Base-by-base conservation (phyloP, 2,329 filamentous ascomycete genomes). In the Colletotrichum graminicola region DNA sequence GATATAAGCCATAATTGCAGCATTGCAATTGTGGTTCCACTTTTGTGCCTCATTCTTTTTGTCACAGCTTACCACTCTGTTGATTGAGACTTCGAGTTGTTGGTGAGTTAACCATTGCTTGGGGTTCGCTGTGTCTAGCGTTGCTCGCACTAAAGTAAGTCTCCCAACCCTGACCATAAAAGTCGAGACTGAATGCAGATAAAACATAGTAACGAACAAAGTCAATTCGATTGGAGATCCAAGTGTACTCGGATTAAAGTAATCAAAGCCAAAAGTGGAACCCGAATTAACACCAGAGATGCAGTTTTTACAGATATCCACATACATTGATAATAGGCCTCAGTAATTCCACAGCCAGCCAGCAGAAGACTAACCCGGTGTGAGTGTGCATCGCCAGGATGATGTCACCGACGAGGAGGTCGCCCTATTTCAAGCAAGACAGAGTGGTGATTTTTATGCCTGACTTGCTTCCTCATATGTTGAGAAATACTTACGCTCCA, bases 401-500 rank as follows among this genome's bases (percentile, higher is more conserved):
- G 60, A 89, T 89, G 73, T 89, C 87, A 70, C 80, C 88, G 6
- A 89, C 76, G 1, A 89, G 72, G 47, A 89, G 56, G 74, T 89
- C 88, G 0, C 87, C 87, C 77, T 86, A 83, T 63, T 89, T 82
- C 87, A 89, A 6, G 80, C 76, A 66, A 87, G 85, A 65, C 85
- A 84, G 47, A 87, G 80, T 10, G 29, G 29, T 29, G 29, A 29
- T 29, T 29, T 4, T 2, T 29, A 4, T 29, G 29, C 29, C 29
- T 2, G 29, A 29, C 29, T 29, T 29, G 29, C 29, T 86, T 86
- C 54, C 84, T 84, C 0, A 72, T 79, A 0, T 85, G 82, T 45
- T 77, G 81, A 0, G 84, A 86, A 65, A 86, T 86, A 49, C 82
- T 86, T 51, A 86, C 84, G 0, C 84, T 86, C 56, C 80, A 86